Evolutionary conservation across 2,329 filamentous ascomycete species (phyloP).

Genomic region (Sarocladiaceae sp.): DNA sequence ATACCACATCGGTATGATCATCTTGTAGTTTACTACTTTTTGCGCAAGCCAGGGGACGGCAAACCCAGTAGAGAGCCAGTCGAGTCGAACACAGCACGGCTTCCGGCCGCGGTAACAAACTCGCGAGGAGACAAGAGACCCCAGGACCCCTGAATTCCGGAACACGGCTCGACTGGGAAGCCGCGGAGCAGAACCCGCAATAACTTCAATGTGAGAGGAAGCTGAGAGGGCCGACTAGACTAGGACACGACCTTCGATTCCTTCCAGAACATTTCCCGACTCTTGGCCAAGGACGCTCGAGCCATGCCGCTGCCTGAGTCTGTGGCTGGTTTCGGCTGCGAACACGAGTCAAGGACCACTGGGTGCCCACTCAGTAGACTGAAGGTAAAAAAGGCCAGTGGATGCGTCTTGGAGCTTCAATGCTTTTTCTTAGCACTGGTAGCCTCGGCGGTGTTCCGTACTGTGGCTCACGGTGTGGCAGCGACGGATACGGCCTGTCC

Average conservation of each 20-base stretch:
- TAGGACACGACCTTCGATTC: background rate
- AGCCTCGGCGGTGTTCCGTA: background rate
- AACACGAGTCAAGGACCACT: background rate
- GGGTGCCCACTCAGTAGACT: background rate
- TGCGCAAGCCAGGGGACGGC: background rate
- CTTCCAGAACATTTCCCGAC: constrained; percentile 8
- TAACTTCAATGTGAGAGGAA: background rate
- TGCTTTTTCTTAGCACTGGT: too few relatives aligned
- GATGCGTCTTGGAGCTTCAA: too few relatives aligned
- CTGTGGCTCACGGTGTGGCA: too few relatives aligned
- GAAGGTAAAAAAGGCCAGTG: too few relatives aligned
- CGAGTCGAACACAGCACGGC: background rate
- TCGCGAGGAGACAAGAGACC: too few relatives aligned
- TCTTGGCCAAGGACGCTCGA: background rate
- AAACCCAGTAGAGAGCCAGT: background rate
- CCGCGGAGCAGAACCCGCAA: background rate
- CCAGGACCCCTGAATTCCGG: background rate
- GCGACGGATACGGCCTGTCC: too few relatives aligned
- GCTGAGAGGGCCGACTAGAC: background rate
- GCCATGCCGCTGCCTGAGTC: background rate
- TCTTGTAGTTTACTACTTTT: too few relatives aligned
- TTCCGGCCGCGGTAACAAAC: too few relatives aligned
- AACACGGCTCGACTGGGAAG: background rate
- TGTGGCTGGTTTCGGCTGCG: constrained; percentile 1
- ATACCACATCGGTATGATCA: too few relatives aligned